Conservation (phyloP, 2,329 filamentous ascomycete species). For the Colletotrichum sp. region DNA sequence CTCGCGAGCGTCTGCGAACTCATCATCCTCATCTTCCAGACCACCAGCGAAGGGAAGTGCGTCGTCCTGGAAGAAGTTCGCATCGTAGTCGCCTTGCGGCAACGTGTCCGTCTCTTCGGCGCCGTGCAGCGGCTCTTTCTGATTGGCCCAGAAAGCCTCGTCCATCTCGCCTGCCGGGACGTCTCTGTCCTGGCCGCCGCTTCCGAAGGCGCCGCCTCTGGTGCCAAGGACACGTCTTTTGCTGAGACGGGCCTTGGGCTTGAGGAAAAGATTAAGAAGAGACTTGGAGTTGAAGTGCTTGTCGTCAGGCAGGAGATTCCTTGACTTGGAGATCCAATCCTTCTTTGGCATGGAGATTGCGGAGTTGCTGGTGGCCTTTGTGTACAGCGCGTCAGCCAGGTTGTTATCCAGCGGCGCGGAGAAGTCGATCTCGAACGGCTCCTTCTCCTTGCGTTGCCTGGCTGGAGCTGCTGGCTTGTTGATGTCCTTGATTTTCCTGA, state of each 20-base stretch:
- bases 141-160: constrained; percentile 92
- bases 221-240: constrained; percentile 62
- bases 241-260: constrained; percentile 87
- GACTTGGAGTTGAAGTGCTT: constrained; percentile 98
- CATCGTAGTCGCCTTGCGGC: constrained; percentile 84
- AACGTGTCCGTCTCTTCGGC: constrained; percentile 59
- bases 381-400: constrained; percentile 80
- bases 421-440: constrained; percentile 95
- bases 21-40: constrained; percentile 66
- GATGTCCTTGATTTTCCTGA: constrained; percentile 85
- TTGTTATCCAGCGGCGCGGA: constrained; percentile 72
- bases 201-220: constrained; percentile 44
- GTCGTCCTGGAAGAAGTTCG: constrained; percentile 96
- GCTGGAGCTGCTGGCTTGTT: constrained; percentile 66
- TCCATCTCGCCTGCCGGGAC: constrained; percentile 81
- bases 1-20: constrained; percentile 82
- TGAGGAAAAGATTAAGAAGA: constrained; percentile 87
- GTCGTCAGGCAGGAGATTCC: constrained; percentile 93
- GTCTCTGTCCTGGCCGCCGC: constrained; percentile 50
- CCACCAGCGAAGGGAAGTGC: constrained; percentile 71
- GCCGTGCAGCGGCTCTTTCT: constrained; percentile 56
- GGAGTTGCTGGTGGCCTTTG: constrained; percentile 78
- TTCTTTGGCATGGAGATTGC: constrained; percentile 88
- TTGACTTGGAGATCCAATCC: constrained; percentile 92
- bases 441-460: constrained; percentile 88